phyloP scores from a whole-genome alignment of 352 stramenopile genomes.

The Globisporangium nodosum region DNA sequence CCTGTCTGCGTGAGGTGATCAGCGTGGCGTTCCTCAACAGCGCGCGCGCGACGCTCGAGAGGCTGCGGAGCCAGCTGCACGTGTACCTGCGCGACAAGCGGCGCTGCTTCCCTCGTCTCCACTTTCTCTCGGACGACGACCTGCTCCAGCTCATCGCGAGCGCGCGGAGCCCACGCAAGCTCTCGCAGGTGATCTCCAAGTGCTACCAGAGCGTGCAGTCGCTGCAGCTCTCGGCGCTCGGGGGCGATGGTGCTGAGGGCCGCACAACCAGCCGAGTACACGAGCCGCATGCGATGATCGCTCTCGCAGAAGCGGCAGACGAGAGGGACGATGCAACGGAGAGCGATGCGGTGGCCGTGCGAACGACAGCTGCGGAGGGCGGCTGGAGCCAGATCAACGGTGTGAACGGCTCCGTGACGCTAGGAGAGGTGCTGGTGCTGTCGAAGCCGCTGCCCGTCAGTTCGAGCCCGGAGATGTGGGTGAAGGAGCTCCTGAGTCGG shows the following conservation, averaged over 20 bases:
- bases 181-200: slow-evolving; percentile 40
- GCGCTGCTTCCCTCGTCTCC: slow-evolving; percentile 46
- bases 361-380: not conserved
- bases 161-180: slow-evolving; percentile 24
- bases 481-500: slow-evolving; percentile 48
- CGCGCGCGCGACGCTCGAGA: slow-evolving; percentile 34
- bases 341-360: not conserved
- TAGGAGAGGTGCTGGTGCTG: slow-evolving; percentile 29
- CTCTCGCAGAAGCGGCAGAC: slow-evolving; percentile 5
- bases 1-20: slow-evolving; percentile 58
- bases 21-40: slow-evolving; percentile 43
- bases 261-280: not conserved
- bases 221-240: slow-evolving; percentile 20
- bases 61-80: slow-evolving; percentile 50
- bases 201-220: slow-evolving; percentile 41
- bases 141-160: slow-evolving; percentile 50
- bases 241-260: not conserved
- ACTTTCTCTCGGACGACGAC: slow-evolving; percentile 62
- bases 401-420: slow-evolving; percentile 20
- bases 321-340: slow-evolving; percentile 7
- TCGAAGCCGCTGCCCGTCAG: slow-evolving; percentile 29
- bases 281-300: slow-evolving; percentile 2
- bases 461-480: slow-evolving; percentile 53
- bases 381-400: slow-evolving; percentile 33
- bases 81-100: slow-evolving; percentile 57